These are phyloP conservation scores for Saturnispora bothae DNA, from an alignment of 805 yeast species.

Conservation along the genomic window DNA sequence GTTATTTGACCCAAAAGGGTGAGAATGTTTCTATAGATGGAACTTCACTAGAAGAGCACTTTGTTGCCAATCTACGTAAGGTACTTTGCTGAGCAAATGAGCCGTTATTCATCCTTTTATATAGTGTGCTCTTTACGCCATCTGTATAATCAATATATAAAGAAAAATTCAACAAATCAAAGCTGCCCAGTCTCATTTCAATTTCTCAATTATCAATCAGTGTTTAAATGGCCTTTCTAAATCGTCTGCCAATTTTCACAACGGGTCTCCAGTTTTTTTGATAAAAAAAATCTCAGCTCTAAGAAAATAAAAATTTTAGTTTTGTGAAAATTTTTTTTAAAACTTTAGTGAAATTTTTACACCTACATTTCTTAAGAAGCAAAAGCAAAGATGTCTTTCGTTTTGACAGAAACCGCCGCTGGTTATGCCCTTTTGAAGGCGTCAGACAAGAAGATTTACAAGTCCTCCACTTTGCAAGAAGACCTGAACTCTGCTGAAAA, in stretches of 20 bases:
- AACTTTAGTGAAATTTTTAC: neutral
- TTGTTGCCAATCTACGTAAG: neutral
- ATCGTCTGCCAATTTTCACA: no score
- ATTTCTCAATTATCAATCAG: no score
- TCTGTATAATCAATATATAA: no score
- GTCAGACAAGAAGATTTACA: constrained; percentile 93
- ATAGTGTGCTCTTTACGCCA: no score
- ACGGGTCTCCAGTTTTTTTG: no score
- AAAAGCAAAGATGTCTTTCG: constrained; percentile 57
- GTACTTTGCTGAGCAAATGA: no score
- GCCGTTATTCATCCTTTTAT: no score
- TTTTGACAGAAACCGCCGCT: constrained; percentile 96
- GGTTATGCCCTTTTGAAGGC: constrained; percentile 98
- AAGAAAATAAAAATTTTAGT: constrained; percentile 2
- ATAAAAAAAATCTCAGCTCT: no score
- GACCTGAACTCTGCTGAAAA: constrained; percentile 77
- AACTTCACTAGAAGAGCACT: neutral
- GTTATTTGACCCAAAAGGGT: constrained; percentile 5
- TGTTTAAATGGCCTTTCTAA: no score
- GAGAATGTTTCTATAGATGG: constrained; percentile 9
- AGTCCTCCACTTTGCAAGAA: constrained; percentile 59
- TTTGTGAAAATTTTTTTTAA: constrained; percentile 1
- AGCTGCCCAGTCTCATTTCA: neutral
- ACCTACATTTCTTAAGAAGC: neutral
- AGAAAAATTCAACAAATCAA: neutral